Evolutionary conservation across 352 stramenopile species (phyloP).

Genomic region (Blastocystis sp.): DNA sequence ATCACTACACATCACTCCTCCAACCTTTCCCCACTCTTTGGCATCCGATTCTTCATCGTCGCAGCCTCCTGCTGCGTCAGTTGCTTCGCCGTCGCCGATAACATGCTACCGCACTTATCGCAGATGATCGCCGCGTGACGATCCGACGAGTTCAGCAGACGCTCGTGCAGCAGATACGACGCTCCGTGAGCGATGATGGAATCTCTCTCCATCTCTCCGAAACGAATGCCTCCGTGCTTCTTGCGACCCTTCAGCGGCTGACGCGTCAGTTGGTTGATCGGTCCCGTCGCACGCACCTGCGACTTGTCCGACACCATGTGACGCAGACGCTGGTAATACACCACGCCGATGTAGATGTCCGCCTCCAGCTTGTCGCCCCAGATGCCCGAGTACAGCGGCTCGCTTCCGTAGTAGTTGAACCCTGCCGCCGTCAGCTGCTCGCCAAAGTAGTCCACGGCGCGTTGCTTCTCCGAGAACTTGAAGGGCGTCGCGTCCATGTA

Average conservation of each 20-base stretch:
- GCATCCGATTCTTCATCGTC: slow-evolving; percentile 14
- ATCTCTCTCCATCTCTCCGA: slow-evolving; percentile 99
- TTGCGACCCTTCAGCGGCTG: slow-evolving; percentile 98
- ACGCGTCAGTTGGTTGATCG: slow-evolving; percentile 93
- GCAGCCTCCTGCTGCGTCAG: slow-evolving; percentile 74
- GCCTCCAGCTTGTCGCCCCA: slow-evolving; percentile 94
- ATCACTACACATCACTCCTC: slow-evolving; percentile 59
- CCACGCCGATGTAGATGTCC: slow-evolving; percentile 99
- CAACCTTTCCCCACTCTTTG: neutral
- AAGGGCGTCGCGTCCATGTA: slow-evolving; percentile 94
- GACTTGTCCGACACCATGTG: slow-evolving; percentile 99
- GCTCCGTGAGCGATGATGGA: slow-evolving; percentile 89
- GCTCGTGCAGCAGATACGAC: slow-evolving; percentile 63
- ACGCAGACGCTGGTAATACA: slow-evolving; percentile 98
- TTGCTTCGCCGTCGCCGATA: slow-evolving; percentile 75
- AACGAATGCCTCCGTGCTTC: slow-evolving; percentile 92
- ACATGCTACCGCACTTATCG: slow-evolving; percentile 74
- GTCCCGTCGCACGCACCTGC: slow-evolving; percentile 91
- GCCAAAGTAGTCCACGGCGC: slow-evolving; percentile 96
- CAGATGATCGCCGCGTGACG: slow-evolving; percentile 92
- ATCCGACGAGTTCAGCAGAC: slow-evolving; percentile 96
- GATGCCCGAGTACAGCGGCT: slow-evolving; percentile 95
- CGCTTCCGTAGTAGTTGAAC: slow-evolving; percentile 94
- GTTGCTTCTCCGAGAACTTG: slow-evolving; percentile 92
- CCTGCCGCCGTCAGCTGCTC: slow-evolving; percentile 88